Base-by-base conservation (phyloP, 2,329 filamentous ascomycete species). In the Alternaria gansuensis region DNA sequence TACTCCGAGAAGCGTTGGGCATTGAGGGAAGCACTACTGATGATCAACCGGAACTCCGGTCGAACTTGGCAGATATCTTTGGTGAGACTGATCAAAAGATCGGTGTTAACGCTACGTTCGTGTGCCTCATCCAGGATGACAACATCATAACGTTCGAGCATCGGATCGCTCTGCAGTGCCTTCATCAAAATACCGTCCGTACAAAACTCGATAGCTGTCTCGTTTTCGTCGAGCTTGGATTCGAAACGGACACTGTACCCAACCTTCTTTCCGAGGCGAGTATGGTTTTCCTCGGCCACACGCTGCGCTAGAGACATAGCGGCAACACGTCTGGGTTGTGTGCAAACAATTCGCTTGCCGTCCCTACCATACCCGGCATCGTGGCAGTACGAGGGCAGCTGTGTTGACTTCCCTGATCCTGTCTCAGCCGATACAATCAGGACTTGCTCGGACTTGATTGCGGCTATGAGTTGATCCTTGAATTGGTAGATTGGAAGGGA, bases 111-210 rank as follows among this genome's bases (percentile, higher is more conserved):
- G 0, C 92, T 97, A 66, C 95, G 85, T 76, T 99, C 95, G 85
- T 99, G 95, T 0, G 95, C 95, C 76, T 99, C 95, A 74, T 99
- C 95, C 56, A 99, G 94, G 89, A 99, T 97, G 63, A 99, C 80
- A 11, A 89, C 91, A 5, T 91, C 91, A 69, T 98, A 98, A 14
- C 87, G 88, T 1, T 87, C 85, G 5, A 98, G 81, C 66, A 94
- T 88, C 93, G 70, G 0, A 92, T 94, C 80, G 17, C 17, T 17
- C 17, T 17, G 17, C 17, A 17, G 17, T 17, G 17, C 17, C 17
- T 17, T 17, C 17, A 17, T 17, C 17, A 17, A 17, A 2, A 17
- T 17, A 17, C 17, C 17, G 17, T 17, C 17, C 17, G 17, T 17
- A 17, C 17, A 17, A 17, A 17, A 17, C 17, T 17, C 17, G 17